Evolutionary conservation across 2,329 filamentous ascomycete genomes (phyloP).

Genomic region (Harringtonia lauricola): DNA sequence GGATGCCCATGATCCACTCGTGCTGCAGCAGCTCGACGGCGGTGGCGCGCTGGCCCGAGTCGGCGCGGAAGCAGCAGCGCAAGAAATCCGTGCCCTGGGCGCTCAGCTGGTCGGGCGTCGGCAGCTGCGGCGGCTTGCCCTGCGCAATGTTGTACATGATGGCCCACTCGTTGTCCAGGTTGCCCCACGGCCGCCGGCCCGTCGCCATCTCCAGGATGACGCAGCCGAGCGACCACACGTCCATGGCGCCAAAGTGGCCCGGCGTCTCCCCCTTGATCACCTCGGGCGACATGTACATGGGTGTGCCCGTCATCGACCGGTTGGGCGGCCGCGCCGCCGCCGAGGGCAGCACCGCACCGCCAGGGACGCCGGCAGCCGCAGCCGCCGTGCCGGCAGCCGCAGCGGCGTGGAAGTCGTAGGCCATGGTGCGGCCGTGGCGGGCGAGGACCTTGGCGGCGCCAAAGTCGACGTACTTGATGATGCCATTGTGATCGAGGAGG

Average conservation of each 20-base stretch:
- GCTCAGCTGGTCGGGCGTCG: slow-evolving; percentile 72
- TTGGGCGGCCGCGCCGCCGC: slow-evolving; percentile 41
- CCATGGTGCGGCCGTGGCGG: slow-evolving; percentile 78
- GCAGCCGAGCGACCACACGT: slow-evolving; percentile 94
- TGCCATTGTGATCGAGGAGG: slow-evolving; percentile 89
- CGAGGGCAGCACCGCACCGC: no score
- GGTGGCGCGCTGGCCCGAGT: slow-evolving; percentile 67
- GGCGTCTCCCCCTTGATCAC: slow-evolving; percentile 84
- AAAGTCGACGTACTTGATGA: slow-evolving; percentile 99
- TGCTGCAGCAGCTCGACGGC: slow-evolving; percentile 88
- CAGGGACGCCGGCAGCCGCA: not conserved
- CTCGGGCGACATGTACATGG: slow-evolving; percentile 99
- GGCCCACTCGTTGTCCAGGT: slow-evolving; percentile 96
- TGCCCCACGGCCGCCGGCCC: slow-evolving; percentile 85
- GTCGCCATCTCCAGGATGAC: slow-evolving; percentile 98
- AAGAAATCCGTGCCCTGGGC: slow-evolving; percentile 80
- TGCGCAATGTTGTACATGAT: slow-evolving; percentile 99
- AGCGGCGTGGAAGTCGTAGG: slow-evolving; percentile 41
- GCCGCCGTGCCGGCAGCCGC: not conserved
- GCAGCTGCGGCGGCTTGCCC: slow-evolving; percentile 83
- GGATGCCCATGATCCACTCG: slow-evolving; percentile 70
- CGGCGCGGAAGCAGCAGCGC: slow-evolving; percentile 72
- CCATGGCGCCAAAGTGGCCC: slow-evolving; percentile 74
- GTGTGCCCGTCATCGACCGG: slow-evolving; percentile 92
- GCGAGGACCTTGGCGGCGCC: slow-evolving; percentile 96